Evolutionary conservation across 768 basidiomycete species (phyloP).

Genomic region (Lactifluus volemus): DNA sequence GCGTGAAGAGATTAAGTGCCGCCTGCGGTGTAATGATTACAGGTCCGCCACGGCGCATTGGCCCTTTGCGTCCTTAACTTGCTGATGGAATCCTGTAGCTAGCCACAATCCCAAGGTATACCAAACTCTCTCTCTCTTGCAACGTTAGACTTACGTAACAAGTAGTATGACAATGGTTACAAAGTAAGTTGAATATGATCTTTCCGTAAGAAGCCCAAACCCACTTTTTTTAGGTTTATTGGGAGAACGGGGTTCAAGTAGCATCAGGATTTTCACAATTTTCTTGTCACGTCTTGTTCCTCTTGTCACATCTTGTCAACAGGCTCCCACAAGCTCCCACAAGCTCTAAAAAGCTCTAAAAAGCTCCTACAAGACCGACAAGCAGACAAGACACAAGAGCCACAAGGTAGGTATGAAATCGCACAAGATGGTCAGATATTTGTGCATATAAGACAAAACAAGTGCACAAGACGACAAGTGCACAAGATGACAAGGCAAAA

Average conservation of each 20-base stretch:
- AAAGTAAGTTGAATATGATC: constrained; percentile 40
- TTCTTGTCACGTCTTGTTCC: too few species aligned
- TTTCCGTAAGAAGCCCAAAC: not conserved
- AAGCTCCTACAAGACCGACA: too few species aligned
- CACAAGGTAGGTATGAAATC: too few species aligned
- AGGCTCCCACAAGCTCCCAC: too few species aligned
- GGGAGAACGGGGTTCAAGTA: constrained; percentile 86
- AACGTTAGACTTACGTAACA: not conserved
- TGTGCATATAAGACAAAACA: too few species aligned
- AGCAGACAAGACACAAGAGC: too few species aligned
- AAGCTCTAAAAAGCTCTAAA: too few species aligned
- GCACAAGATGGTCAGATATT: too few species aligned
- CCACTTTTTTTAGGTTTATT: constrained; percentile 56
- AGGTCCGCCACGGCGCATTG: constrained; percentile 31
- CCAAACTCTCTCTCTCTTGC: not conserved
- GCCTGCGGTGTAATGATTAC: constrained; percentile 90
- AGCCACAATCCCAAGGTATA: constrained; percentile 82
- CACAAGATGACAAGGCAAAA: too few species aligned
- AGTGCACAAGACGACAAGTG: too few species aligned
- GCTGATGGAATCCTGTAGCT: constrained; percentile 32
- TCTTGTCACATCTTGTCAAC: too few species aligned
- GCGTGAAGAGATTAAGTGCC: constrained; percentile 54
- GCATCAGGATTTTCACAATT: too few species aligned
- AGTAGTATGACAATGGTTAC: constrained; percentile 78
- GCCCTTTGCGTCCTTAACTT: not conserved